Evolutionary conservation across 1,139 yeast species (phyloP).

Genomic region (Taphrina pruni): DNA sequence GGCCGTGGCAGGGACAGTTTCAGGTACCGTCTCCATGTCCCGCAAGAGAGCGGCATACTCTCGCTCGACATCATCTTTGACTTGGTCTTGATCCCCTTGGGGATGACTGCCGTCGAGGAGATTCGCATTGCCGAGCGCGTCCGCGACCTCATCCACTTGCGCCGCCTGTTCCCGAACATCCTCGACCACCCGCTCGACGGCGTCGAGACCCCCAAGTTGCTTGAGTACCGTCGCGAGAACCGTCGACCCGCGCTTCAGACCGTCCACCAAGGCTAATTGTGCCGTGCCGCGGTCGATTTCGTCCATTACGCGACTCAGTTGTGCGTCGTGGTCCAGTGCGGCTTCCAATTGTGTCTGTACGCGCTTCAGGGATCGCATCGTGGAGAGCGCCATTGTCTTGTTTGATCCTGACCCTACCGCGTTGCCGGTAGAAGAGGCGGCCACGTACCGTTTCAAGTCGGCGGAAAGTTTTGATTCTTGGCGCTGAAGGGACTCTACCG

Average conservation of each 20-base stretch:
- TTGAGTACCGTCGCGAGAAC: slow-evolving; percentile 20
- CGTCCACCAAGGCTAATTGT: slow-evolving; percentile 19
- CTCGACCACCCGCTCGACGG: slow-evolving; percentile 28
- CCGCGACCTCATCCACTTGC: slow-evolving; percentile 32
- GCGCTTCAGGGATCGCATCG: slow-evolving; percentile 8
- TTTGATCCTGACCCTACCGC: neutral
- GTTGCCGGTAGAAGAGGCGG: neutral
- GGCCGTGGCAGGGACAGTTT: too few relatives aligned
- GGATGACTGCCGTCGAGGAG: neutral
- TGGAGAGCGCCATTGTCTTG: slow-evolving; percentile 6
- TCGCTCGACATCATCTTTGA: slow-evolving; percentile 6
- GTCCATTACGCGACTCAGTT: slow-evolving; percentile 13
- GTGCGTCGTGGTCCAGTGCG: slow-evolving; percentile 16
- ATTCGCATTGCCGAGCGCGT: neutral
- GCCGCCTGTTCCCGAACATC: slow-evolving; percentile 25
- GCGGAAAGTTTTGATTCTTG: neutral
- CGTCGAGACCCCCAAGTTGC: slow-evolving; percentile 33
- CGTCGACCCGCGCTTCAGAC: slow-evolving; percentile 22
- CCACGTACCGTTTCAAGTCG: neutral
- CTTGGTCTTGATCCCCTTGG: neutral
- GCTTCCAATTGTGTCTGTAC: slow-evolving; percentile 6
- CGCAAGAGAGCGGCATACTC: slow-evolving; percentile 12
- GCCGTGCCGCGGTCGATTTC: slow-evolving; percentile 34
- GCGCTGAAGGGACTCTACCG: neutral
- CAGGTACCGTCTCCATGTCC: neutral